phyloP scores from a whole-genome alignment of 2,329 filamentous ascomycete species.

The Penicillium sclerotigenum region DNA sequence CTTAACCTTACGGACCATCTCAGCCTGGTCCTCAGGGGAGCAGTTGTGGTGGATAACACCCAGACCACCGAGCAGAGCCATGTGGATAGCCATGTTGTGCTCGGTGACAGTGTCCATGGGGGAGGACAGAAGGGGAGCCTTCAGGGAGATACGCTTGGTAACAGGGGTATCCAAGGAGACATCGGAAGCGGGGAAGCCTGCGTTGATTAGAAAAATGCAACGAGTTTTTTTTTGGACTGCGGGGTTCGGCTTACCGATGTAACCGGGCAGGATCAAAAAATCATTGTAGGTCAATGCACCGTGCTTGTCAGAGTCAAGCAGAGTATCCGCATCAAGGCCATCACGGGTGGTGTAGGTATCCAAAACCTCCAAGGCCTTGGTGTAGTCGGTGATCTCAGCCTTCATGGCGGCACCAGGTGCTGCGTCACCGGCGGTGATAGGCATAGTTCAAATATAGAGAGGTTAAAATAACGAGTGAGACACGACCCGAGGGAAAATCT shows the following conservation, averaged over 20 bases:
- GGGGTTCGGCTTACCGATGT: conserved; percentile 65
- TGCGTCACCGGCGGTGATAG: conserved; percentile 64
- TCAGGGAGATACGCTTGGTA: conserved; percentile 92
- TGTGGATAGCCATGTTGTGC: conserved; percentile 99
- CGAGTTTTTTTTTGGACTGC: not conserved
- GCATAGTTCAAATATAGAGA: conserved; percentile 52
- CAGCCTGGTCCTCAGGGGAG: conserved; percentile 92
- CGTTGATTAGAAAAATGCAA: conserved; percentile 2
- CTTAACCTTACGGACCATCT: conserved; percentile 99
- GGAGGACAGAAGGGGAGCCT: conserved; percentile 94
- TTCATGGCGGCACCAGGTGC: conserved; percentile 48
- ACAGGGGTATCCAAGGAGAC: conserved; percentile 86
- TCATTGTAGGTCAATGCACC: conserved; percentile 98
- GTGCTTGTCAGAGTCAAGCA: conserved; percentile 87
- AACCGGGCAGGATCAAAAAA: conserved; percentile 92
- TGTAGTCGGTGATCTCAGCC: conserved; percentile 66
- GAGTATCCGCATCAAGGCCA: conserved; percentile 79
- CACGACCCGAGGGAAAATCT: conserved; percentile 20
- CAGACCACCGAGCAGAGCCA: conserved; percentile 53
- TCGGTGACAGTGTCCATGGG: conserved; percentile 99
- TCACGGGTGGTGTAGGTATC: conserved; percentile 75
- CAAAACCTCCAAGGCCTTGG: conserved; percentile 74
- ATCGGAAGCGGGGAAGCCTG: conserved; percentile 83
- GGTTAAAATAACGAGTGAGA: conserved; percentile 28
- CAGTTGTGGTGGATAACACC: conserved; percentile 99